A percentile compares a stretch with the other conserved stretches of the same genome.
phyloP scores from a whole-genome alignment of 1,284 basidiomycete species.

The Cutaneotrichosporon sp. region DNA sequence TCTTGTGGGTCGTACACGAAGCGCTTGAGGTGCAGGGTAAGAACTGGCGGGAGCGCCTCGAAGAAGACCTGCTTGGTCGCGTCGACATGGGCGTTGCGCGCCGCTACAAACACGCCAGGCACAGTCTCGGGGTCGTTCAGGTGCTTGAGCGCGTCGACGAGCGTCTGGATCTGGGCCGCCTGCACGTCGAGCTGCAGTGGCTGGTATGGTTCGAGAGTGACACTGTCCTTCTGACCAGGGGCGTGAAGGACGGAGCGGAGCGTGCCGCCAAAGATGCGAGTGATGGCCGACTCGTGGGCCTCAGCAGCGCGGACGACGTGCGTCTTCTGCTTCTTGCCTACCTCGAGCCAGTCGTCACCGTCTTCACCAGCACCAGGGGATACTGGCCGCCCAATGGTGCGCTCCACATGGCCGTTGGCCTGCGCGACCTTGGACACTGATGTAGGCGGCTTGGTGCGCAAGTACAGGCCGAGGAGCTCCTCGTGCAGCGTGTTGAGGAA shows the following conservation, averaged over 20 bases:
- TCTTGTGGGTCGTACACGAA: constrained; percentile 77
- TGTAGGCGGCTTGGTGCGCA: constrained; percentile 36
- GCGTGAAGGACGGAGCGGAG: constrained; percentile 81
- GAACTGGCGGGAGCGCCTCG: constrained; percentile 78
- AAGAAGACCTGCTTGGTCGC: constrained; percentile 86
- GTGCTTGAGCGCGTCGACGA: constrained; percentile 78
- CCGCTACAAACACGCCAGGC: constrained; percentile 64
- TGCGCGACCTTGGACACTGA: constrained; percentile 27
- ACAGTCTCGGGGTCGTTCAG: constrained; percentile 81
- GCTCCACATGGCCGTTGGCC: constrained; percentile 36
- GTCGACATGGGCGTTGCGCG: constrained; percentile 66
- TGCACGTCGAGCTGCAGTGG: constrained; percentile 87
- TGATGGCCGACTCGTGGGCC: constrained; percentile 80
- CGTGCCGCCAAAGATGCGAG: constrained; percentile 88
- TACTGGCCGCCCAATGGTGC: constrained; percentile 48
- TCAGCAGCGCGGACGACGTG: constrained; percentile 80
- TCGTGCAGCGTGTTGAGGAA: constrained; percentile 94
- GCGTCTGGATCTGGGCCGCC: constrained; percentile 71
- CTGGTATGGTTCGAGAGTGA: constrained; percentile 89
- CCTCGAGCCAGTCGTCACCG: constrained; percentile 73
- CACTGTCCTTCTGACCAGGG: constrained; percentile 79
- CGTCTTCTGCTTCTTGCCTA: constrained; percentile 82
- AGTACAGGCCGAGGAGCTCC: constrained; percentile 71
- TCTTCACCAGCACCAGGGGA: constrained; percentile 46
- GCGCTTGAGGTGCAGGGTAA: constrained; percentile 89